These are phyloP conservation scores for Phytophthora sansomeana DNA, from an alignment of 352 stramenopile species.

Conservation along the genomic window DNA sequence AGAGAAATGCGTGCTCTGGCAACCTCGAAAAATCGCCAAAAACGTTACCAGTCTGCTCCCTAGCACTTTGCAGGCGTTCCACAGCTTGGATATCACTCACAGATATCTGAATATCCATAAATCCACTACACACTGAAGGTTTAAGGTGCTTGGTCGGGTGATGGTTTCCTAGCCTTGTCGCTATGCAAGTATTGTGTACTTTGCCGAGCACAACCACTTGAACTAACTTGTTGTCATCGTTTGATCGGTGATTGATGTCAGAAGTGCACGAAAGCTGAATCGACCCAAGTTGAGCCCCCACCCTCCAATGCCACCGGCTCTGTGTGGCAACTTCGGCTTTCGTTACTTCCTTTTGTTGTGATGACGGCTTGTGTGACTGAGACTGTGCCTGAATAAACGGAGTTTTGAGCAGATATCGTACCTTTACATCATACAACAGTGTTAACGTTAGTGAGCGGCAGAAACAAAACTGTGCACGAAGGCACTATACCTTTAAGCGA, in stretches of 20 bases:
- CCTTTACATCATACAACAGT: constrained; percentile 33
- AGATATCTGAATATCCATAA: constrained; percentile 54
- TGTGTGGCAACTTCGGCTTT: not conserved
- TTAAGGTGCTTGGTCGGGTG: constrained; percentile 40
- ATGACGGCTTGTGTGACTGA: not conserved
- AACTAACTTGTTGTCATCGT: constrained; percentile 6
- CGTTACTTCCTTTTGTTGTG: constrained; percentile 2
- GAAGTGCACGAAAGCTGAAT: constrained; percentile 24
- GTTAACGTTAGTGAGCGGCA: constrained; percentile 14
- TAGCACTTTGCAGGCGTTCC: constrained; percentile 39
- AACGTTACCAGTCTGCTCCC: constrained; percentile 6
- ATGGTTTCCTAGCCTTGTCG: constrained; percentile 48
- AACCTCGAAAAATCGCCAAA: constrained; percentile 56
- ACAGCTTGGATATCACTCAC: constrained; percentile 42
- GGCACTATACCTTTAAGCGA: constrained; percentile 42
- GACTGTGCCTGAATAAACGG: constrained; percentile 23
- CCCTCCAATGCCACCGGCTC: constrained; percentile 35
- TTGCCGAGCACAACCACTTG: constrained; percentile 17
- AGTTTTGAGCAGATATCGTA: constrained; percentile 53
- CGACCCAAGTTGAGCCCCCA: constrained; percentile 43
- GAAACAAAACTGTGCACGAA: not conserved
- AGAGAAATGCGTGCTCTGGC: constrained; percentile 49
- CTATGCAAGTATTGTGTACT: constrained; percentile 34
- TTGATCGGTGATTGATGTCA: constrained; percentile 32
- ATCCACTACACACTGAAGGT: constrained; percentile 9